Conservation (phyloP, 768 basidiomycete genomes). For the Termitomyces sp. region DNA sequence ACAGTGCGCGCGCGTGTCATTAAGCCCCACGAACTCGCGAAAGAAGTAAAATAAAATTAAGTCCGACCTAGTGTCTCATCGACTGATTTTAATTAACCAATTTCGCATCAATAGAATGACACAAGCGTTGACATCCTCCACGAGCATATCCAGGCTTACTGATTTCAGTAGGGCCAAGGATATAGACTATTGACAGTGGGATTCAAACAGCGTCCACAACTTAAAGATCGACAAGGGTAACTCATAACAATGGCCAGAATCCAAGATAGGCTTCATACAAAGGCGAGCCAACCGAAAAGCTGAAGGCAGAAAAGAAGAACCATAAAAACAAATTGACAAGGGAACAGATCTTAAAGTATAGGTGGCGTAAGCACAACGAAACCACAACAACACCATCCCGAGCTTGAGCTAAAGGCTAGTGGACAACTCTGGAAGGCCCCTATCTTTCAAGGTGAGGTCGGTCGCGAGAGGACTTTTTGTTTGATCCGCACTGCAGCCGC, state of each 20-base stretch:
- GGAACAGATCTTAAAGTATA: not conserved
- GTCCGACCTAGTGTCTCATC: too few relatives aligned
- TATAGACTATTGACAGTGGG: not conserved
- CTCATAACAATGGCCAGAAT: not conserved
- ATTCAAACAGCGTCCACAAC: not conserved
- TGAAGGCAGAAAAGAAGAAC: not conserved
- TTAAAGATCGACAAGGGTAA: not conserved
- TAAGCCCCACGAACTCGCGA: too few relatives aligned
- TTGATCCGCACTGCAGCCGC: constrained; percentile 26
- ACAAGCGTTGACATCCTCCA: not conserved
- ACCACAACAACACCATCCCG: not conserved
- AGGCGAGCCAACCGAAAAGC: not conserved
- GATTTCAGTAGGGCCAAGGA: not conserved
- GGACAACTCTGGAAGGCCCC: not conserved
- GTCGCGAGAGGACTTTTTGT: constrained; percentile 6
- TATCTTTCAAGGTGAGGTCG: constrained; percentile 7
- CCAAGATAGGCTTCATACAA: not conserved
- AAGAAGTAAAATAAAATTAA: too few relatives aligned
- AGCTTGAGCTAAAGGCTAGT: not conserved
- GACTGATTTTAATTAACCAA: too few relatives aligned
- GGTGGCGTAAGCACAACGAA: not conserved
- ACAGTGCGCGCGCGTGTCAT: too few relatives aligned
- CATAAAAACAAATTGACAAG: not conserved
- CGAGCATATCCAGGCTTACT: not conserved
- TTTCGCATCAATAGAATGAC: not conserved